Evolutionary conservation across 495 filamentous ascomycete genomes (phyloP), one percentile per base, ranked within the genome.

Genomic region (Clavariopsis aquatica): DNA sequence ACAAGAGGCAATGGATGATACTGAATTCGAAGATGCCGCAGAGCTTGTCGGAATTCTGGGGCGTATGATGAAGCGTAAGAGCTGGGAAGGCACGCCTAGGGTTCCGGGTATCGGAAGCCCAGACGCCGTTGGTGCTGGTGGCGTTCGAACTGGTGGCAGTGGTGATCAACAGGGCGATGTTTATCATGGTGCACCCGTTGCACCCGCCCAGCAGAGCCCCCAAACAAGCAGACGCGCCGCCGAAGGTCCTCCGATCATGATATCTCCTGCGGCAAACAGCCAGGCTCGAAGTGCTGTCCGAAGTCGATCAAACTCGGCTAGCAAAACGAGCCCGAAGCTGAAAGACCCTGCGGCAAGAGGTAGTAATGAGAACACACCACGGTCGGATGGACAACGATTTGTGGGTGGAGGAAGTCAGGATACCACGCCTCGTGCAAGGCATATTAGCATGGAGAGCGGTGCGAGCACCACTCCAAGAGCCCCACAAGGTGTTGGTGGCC

Each of bases 1-100:
- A 10, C 84, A 87, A 52, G 92, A 96, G 75, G 91, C 88, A 27
- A 93, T 98, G 85, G 89, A 93, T 56, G 92, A 97, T 69, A 91
- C 93, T 20, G 75, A 78, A 46, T 83, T 83, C 60, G 79, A 81
- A 22, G 81, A 82, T 65, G 81, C 80, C 0, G 76, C 78, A 49
- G 74, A 75, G 52, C 71, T 83, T 46, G 81, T 83, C 15, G 73
- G 76, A 15, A 71, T 71, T 10, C 66, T 83, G 9, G 80, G 78
- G 4, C 73, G 73, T 7, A 69, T 83, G 66, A 76, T 82, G 52
- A 79, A 75, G 59, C 73, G 79, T 38, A 66, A 65, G 60, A 68
- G 65, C 34, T 69, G 65, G 68, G 72, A 71, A 24, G 69, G 73
- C 13, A 71, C 68, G 24, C 72, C 71, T 49, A 58, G 64, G 1